phyloP scores from a whole-genome alignment of 495 filamentous ascomycete genomes.

The Neurospora sp. region DNA sequence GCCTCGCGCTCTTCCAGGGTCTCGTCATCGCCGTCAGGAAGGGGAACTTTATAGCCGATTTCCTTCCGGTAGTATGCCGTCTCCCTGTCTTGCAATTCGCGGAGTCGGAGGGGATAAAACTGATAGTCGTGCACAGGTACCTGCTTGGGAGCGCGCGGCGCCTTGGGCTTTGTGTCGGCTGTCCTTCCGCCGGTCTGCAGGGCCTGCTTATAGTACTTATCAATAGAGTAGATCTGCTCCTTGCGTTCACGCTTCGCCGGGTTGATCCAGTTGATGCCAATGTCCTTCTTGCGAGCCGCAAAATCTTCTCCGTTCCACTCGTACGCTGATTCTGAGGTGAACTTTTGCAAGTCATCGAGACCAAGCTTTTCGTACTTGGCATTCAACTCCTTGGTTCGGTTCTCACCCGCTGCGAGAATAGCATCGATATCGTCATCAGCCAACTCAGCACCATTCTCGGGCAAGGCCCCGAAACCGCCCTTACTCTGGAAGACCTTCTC shows the following conservation, averaged over 20 bases:
- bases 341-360: constrained; percentile 95
- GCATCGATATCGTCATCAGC: constrained; percentile 82
- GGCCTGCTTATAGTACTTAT: constrained; percentile 95
- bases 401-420: constrained; percentile 78
- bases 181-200: constrained; percentile 75
- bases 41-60: constrained; percentile 82
- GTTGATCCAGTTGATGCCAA: constrained; percentile 96
- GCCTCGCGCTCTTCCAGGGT: constrained; percentile 74
- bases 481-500: constrained; percentile 75
- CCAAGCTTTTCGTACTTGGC: constrained; percentile 95
- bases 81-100: constrained; percentile 89
- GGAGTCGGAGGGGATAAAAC: constrained; percentile 77
- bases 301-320: constrained; percentile 99
- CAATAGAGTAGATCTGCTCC: constrained; percentile 94
- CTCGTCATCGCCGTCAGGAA: constrained; percentile 76
- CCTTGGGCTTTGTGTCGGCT: constrained; percentile 84
- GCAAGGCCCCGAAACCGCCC: constrained; percentile 46
- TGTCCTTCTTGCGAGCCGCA: constrained; percentile 82
- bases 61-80: constrained; percentile 93
- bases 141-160: constrained; percentile 92
- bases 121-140: constrained; percentile 90
- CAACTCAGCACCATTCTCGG: constrained; percentile 50
- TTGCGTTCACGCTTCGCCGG: constrained; percentile 97
- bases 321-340: constrained; percentile 91
- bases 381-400: constrained; percentile 79